Evolutionary conservation across 139 green algal species (phyloP).

Genomic region (Chara braunii): DNA sequence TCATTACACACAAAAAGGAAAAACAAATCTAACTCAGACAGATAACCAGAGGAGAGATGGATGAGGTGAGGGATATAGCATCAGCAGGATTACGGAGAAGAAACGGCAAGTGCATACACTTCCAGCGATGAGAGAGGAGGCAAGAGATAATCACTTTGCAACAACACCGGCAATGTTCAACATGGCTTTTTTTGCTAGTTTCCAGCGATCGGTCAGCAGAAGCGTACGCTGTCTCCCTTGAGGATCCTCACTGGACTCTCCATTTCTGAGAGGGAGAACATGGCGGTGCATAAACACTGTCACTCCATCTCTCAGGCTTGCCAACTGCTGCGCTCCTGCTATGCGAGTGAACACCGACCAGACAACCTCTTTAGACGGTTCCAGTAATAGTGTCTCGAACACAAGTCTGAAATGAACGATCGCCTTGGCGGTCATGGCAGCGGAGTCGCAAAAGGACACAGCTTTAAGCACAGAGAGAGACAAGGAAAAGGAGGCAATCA

Average conservation of each 20-base stretch:
- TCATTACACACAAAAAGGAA: no score
- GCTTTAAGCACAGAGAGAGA: conserved; percentile 34
- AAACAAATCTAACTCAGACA: no score
- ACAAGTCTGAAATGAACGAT: conserved; percentile 31
- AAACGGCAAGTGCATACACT: no score
- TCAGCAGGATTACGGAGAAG: no score
- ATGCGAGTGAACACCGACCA: conserved; percentile 3
- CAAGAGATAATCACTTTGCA: neutral
- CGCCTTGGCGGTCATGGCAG: neutral
- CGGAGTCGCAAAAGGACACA: conserved; percentile 18
- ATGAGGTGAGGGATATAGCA: no score
- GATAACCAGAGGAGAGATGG: no score
- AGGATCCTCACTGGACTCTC: neutral
- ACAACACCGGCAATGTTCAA: neutral
- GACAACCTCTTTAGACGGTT: neutral
- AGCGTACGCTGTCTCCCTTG: neutral
- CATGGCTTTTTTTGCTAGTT: conserved; percentile 28
- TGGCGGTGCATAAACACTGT: conserved; percentile 13
- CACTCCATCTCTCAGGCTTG: conserved; percentile 10
- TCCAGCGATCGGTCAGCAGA: conserved; percentile 11
- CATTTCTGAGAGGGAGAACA: neutral
- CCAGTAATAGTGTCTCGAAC: conserved; percentile 18
- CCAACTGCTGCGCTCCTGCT: conserved; percentile 1
- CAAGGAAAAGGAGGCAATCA: conserved; percentile 18
- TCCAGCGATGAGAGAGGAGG: no score